Conservation (phyloP, 139 green algal genomes). For the Monoraphidium neglectum region DNA sequence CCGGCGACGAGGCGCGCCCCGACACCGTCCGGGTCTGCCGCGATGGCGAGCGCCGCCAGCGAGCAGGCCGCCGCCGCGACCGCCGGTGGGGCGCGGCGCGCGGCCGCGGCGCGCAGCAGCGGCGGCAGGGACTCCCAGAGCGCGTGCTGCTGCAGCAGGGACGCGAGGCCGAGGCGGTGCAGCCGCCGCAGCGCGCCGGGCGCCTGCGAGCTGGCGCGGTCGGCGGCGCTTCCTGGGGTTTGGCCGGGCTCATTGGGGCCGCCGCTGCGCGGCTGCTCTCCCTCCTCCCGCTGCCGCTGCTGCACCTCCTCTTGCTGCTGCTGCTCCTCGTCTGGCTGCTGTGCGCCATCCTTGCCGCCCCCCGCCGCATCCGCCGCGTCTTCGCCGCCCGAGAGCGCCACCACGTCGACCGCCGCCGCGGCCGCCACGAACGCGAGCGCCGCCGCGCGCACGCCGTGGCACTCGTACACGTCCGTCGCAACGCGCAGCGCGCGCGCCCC, state of each 20-base stretch:
- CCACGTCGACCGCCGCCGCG: too few relatives aligned
- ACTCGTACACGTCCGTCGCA: conserved; percentile 9
- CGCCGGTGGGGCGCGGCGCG: not conserved
- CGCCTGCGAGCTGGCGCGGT: too few relatives aligned
- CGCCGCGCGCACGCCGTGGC: conserved; percentile 38
- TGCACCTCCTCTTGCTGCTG: not conserved
- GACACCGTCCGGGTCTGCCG: conserved; percentile 2
- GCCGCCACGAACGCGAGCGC: conserved; percentile 36
- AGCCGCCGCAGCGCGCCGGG: not conserved
- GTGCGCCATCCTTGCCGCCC: not conserved
- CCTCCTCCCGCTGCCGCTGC: not conserved
- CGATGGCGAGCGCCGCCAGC: conserved; percentile 11
- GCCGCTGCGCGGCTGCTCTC: not conserved
- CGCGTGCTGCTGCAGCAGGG: conserved; percentile 31
- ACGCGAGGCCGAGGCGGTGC: conserved; percentile 14
- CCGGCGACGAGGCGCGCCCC: conserved; percentile 9
- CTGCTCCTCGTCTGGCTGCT: not conserved
- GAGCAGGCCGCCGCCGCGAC: conserved; percentile 11
- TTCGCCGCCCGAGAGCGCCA: not conserved
- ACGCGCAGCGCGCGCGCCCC: conserved; percentile 20
- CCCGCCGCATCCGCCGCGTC: not conserved
- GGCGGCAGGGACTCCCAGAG: conserved; percentile 37
- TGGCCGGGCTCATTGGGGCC: not conserved
- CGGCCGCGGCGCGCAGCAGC: not conserved
- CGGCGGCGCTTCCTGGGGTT: not conserved